Base-by-base conservation (phyloP, 257 asterid genomes). In the Nicotiana benthamiana region DNA sequence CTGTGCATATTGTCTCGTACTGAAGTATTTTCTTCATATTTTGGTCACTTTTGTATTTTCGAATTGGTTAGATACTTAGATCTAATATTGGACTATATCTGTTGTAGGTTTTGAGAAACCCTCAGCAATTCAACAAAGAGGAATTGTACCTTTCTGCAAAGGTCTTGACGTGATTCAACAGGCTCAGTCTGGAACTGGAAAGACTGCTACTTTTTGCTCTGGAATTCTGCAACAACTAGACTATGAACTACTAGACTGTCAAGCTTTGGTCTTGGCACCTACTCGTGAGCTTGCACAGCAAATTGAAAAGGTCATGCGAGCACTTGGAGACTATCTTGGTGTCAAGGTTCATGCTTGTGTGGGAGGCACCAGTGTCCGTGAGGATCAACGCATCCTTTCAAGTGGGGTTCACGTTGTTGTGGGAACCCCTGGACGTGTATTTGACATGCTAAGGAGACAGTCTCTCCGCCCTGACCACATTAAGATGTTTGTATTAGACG, bases 271-370 rank as follows among this genome's bases (percentile, higher is more conserved):
- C 59, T 64, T 82, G 81, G 84, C 84, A 63, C 84, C 84, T 51
- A 82, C 84, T 51, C 84, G 84, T 75, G 84, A 82, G 65, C 81
- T 82, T 48, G 81, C 84, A 9, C 84, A 82, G 24, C 84, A 82
- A 62, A 82, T 82, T 60, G 84, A 63, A 27, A 82, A 82, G 65
- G 84, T 82, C 61, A 82, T 63, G 84, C 59, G 70, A 30, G 84
- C 84, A n/a, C 84, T 82, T 22, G 84, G 84, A 17, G 61, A 52
- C 43, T 82, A 76, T 54, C 81, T 82, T 76, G 60, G 81, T 34
- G 78, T 82, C 62, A 75, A 75, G 57, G 84, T 81, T 15, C 84
- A 81, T 75, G 84, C 84, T 46, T 81, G 84, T 75, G 84, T 81
- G 27, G 81, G 84, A 59, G 84, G 84, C 43, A 81, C 84, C 36